Conservation (phyloP, 129 eudicot genomes). For the Pittosporum tobira region DNA sequence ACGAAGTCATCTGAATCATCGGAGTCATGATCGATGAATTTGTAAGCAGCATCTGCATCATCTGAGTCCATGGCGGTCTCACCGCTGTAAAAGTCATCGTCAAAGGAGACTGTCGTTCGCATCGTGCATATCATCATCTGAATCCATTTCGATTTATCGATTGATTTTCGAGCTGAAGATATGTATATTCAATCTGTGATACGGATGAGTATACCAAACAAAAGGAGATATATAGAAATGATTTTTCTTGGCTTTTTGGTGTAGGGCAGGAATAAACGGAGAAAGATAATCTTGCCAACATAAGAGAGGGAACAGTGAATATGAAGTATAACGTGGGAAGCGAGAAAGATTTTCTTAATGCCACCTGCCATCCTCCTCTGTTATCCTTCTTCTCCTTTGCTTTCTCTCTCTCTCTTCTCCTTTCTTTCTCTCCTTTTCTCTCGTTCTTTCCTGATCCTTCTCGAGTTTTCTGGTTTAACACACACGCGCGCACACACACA, state of each 20-base stretch:
- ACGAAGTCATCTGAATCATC: slow-evolving; percentile 56
- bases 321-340: too few relatives aligned
- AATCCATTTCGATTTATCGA: slow-evolving; percentile 43
- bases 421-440: too few relatives aligned
- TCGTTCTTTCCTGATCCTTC: too few relatives aligned
- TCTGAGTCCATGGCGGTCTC: slow-evolving; percentile 53
- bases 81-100: slow-evolving; percentile 69
- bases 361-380: too few relatives aligned
- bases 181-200: not conserved
- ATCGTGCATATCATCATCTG: slow-evolving; percentile 87
- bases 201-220: too few relatives aligned
- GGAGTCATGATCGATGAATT: slow-evolving; percentile 62
- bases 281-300: too few relatives aligned
- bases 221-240: not conserved
- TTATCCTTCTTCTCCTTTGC: too few relatives aligned
- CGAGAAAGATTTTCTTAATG: too few relatives aligned
- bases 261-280: not conserved
- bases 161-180: not conserved
- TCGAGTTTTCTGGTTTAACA: too few relatives aligned
- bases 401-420: too few relatives aligned
- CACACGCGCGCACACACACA: too few relatives aligned
- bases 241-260: not conserved
- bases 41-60: slow-evolving; percentile 45
- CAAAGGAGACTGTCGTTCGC: slow-evolving; percentile 66
- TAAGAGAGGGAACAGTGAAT: too few relatives aligned